Base-by-base conservation (phyloP, 768 basidiomycete species). In the Tricholoma saponaceum region DNA sequence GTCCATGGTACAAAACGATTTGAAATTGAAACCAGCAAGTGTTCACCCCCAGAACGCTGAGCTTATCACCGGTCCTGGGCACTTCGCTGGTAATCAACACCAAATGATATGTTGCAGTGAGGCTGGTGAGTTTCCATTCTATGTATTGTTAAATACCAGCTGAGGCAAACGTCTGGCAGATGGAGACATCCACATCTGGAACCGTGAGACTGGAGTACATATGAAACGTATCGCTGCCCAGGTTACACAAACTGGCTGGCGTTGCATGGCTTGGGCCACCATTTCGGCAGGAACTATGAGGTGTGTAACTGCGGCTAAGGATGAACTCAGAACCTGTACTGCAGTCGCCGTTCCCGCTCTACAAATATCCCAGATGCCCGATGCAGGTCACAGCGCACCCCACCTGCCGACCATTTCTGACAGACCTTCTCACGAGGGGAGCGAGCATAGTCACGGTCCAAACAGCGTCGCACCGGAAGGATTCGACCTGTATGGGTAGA, bases 51-150 rank as follows among this genome's bases (percentile, higher is more conserved):
- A 57, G 12, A 23, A 33, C 20, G 16, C 50, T 5, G 49, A 23
- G 6, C 25, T 51, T 4, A 3, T 57, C 8, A 28, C 37, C 9
- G 56, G 56, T n/a, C 49, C 32, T 37, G 50, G 56, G 16, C 49
- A 51, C 22, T 57, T 51, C 28, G 50, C 50, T 23, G 56, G 56
- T 22, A 37, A 39, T 23, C 49, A 26, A 30, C 33, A 57, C 35
- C 10, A 57, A 50, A 51, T 52, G 33, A 41, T 57, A 3, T 18
- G 37, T 52, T 51, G 47, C 26, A 39, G 22, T 33, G 20, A 13
- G 13, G 16, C 32, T 8, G 55, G 55, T 56, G 22, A n/a, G 20
- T 43, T 43, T 6, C 18, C 1, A 9, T 22, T 43, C 22, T 12
- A 10, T 12, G 20, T 10, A 43, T 22, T 20, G 4, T n/a, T n/a